Conservation (phyloP, 1,284 basidiomycete species). For the Papiliotrema terrestris region DNA sequence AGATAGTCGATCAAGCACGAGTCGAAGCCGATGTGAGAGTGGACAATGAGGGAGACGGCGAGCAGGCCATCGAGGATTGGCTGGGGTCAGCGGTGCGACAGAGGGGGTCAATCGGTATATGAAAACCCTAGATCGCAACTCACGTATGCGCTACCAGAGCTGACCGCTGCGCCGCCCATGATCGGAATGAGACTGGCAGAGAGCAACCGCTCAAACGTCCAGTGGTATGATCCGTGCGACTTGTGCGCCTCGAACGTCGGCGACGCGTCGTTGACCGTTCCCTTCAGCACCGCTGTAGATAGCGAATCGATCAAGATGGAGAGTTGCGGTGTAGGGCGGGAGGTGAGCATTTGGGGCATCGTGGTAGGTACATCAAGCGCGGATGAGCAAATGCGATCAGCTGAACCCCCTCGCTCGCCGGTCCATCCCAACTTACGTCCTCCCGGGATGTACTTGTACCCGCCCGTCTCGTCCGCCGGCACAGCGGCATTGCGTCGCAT, state of each 20-base stretch:
- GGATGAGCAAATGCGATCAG: neutral
- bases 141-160: slow-evolving; percentile 62
- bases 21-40: slow-evolving; percentile 87
- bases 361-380: neutral
- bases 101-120: too few relatives aligned
- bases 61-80: slow-evolving; percentile 85
- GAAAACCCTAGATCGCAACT: too few relatives aligned
- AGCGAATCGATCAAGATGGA: neutral
- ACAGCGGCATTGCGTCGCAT: slow-evolving; percentile 26
- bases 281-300: slow-evolving; percentile 74
- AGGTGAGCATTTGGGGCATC: too few relatives aligned
- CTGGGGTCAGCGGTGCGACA: slow-evolving; percentile 26
- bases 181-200: slow-evolving; percentile 84
- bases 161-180: slow-evolving; percentile 73
- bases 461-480: slow-evolving; percentile 43
- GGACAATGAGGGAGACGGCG: slow-evolving; percentile 80
- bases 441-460: slow-evolving; percentile 49
- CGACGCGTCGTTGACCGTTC: slow-evolving; percentile 93
- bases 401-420: neutral
- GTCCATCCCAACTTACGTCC: slow-evolving; percentile 40
- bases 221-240: slow-evolving; percentile 91
- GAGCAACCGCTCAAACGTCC: slow-evolving; percentile 92
- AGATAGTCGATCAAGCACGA: slow-evolving; percentile 79
- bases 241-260: slow-evolving; percentile 77
- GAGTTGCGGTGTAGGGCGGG: too few relatives aligned